These are phyloP conservation scores for Kalaharituber pfeilii DNA, from an alignment of 2,329 filamentous ascomycete genomes.

Conservation along the genomic window DNA sequence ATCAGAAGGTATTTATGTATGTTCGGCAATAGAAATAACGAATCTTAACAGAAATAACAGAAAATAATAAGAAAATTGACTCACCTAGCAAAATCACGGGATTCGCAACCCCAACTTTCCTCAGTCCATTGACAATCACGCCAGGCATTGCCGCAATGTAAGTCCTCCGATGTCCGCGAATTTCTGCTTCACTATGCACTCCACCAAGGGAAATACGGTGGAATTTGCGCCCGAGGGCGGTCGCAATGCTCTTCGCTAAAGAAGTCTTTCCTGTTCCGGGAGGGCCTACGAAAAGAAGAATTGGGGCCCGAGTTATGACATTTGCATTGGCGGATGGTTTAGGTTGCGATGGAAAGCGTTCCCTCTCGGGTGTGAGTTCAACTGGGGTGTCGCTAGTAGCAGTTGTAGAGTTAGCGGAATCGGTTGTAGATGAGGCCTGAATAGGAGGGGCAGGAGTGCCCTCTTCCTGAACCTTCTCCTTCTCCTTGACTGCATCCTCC, in stretches of 20 bases:
- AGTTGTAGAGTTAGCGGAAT: constrained; percentile 23
- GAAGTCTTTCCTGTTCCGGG: constrained; percentile 95
- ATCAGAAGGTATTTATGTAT: too few species aligned
- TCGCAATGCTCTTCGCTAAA: constrained; percentile 79
- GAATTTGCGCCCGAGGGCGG: constrained; percentile 83
- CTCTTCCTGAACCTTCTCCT: constrained; percentile 42
- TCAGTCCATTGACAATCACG: constrained; percentile 76
- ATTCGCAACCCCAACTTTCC: constrained; percentile 90
- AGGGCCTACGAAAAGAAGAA: constrained; percentile 79
- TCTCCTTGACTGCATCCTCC: constrained; percentile 42
- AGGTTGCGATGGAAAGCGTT: constrained; percentile 11
- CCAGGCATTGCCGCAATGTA: constrained; percentile 99
- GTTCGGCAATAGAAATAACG: too few species aligned
- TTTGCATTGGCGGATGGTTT: constrained; percentile 5
- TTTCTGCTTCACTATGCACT: constrained; percentile 91
- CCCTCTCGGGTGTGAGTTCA: constrained; percentile 6
- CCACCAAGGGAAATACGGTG: constrained; percentile 92
- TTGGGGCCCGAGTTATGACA: constrained; percentile 41
- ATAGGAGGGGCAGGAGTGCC: constrained; percentile 23
- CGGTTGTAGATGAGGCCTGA: constrained; percentile 23
- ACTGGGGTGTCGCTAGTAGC: constrained; percentile 26
- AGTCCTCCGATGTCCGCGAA: constrained; percentile 80
- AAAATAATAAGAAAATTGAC: too few species aligned
- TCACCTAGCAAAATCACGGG: constrained; percentile 64
- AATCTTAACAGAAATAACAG: too few species aligned